Conservation (phyloP, 768 basidiomycete species). For the Suillus brevipes region DNA sequence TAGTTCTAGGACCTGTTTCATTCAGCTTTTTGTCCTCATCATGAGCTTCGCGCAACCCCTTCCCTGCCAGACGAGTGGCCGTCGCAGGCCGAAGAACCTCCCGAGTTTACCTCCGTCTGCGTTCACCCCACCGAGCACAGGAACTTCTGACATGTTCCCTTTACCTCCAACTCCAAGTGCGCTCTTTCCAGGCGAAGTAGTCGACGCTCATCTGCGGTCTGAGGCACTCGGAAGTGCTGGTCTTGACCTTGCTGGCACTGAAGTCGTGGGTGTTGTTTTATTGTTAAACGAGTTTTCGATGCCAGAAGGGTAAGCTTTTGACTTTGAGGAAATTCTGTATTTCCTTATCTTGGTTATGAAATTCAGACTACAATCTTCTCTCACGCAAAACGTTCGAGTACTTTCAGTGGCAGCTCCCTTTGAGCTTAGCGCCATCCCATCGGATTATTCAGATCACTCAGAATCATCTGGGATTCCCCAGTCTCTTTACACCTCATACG, state of each 20-base stretch:
- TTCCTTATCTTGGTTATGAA: background rate
- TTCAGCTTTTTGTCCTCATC: background rate
- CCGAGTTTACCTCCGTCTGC: conserved; percentile 76
- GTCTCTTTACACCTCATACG: conserved; percentile 60
- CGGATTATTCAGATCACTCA: conserved; percentile 38
- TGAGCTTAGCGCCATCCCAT: conserved; percentile 46
- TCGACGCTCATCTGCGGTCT: conserved; percentile 70
- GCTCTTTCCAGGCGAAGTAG: conserved; percentile 59
- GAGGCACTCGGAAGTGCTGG: conserved; percentile 20
- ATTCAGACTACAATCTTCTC: conserved; percentile 15
- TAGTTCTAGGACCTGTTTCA: background rate
- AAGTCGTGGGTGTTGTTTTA: conserved; percentile 41
- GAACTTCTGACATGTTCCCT: conserved; percentile 66
- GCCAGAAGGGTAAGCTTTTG: background rate
- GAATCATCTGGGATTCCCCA: conserved; percentile 41
- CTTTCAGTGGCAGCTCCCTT: conserved; percentile 66
- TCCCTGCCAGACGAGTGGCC: conserved; percentile 46
- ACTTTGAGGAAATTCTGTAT: background rate
- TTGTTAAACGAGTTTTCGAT: background rate
- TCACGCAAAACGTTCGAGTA: background rate
- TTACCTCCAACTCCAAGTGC: conserved; percentile 67
- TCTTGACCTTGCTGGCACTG: conserved; percentile 20
- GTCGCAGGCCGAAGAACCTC: conserved; percentile 63
- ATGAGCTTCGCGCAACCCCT: conserved; percentile 21
- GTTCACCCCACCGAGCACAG: conserved; percentile 70